phyloP scores from a whole-genome alignment of 495 filamentous ascomycete genomes.

The Cercophora sp. region DNA sequence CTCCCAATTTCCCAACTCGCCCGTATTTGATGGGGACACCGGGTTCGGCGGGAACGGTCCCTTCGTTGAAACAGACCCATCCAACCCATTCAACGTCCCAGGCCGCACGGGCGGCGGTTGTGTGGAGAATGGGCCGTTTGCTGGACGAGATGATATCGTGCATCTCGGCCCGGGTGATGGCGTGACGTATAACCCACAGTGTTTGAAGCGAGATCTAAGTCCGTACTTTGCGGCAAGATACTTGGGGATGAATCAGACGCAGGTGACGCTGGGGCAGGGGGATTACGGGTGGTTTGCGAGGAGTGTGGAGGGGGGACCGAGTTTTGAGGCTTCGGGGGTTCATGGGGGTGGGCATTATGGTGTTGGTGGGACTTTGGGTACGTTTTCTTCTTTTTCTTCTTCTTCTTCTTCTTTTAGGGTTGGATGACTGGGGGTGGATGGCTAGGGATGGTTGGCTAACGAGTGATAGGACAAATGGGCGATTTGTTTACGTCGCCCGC shows the following conservation, averaged over 20 bases:
- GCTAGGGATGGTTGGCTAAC: too few relatives aligned
- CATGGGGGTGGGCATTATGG: slow-evolving; percentile 21
- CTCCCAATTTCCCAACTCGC: slow-evolving; percentile 25
- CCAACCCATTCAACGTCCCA: slow-evolving; percentile 16
- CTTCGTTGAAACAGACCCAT: slow-evolving; percentile 4
- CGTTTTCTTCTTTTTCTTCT: too few relatives aligned
- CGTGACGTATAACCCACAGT: slow-evolving; percentile 33
- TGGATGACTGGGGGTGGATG: too few relatives aligned
- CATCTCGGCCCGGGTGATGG: slow-evolving; percentile 7
- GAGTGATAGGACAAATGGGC: slow-evolving; percentile 37
- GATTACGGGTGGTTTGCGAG: slow-evolving; percentile 21
- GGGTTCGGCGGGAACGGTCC: slow-evolving; percentile 31
- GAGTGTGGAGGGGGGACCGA: slow-evolving; percentile 18
- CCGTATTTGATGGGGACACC: slow-evolving; percentile 32
- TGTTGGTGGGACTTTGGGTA: slow-evolving; percentile 19
- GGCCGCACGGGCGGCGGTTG: slow-evolving; percentile 32
- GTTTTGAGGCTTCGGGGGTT: slow-evolving; percentile 18
- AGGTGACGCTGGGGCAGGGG: slow-evolving; percentile 14
- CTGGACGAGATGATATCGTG: slow-evolving; percentile 11
- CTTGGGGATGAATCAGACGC: slow-evolving; percentile 19
- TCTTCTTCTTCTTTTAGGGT: too few relatives aligned
- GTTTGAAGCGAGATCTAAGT: slow-evolving; percentile 33
- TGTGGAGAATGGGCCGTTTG: slow-evolving; percentile 29
- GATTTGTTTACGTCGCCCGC: slow-evolving; percentile 33
- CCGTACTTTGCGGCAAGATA: slow-evolving; percentile 25